phyloP scores from a whole-genome alignment of 495 filamentous ascomycete genomes.

The Rhypophila decipiens region DNA sequence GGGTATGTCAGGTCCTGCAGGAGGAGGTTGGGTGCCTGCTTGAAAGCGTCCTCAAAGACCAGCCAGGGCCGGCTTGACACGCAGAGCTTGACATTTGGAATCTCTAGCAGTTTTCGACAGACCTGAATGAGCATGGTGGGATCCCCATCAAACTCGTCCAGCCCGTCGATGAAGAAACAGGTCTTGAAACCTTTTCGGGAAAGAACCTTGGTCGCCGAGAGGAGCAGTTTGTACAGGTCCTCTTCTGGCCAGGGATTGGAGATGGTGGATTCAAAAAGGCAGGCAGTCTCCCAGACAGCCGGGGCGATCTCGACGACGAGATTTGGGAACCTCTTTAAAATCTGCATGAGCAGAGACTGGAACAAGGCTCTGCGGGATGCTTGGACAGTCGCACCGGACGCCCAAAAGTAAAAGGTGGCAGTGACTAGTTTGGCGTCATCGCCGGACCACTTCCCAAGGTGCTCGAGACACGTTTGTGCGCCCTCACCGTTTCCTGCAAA shows the following conservation, averaged over 20 bases:
- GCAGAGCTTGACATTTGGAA: constrained; percentile 24
- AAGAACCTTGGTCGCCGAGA: not conserved
- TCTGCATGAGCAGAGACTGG: constrained; percentile 10
- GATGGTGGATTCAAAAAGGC: constrained; percentile 3
- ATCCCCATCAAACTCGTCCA: constrained; percentile 31
- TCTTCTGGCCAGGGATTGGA: not conserved
- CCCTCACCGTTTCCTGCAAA: not conserved
- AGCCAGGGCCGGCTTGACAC: constrained; percentile 29
- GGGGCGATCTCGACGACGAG: constrained; percentile 16
- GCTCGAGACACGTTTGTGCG: not conserved
- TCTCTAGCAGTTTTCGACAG: constrained; percentile 5
- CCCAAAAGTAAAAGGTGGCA: constrained; percentile 19
- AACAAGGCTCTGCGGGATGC: constrained; percentile 14
- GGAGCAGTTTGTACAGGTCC: not conserved
- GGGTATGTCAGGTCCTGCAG: constrained; percentile 24
- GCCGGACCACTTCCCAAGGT: constrained; percentile 3
- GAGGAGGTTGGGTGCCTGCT: constrained; percentile 17
- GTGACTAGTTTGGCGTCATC: not conserved
- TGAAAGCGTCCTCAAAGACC: constrained; percentile 20
- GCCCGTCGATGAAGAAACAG: no score
- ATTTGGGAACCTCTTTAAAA: constrained; percentile 6
- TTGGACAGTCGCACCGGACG: constrained; percentile 14
- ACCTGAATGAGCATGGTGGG: constrained; percentile 20
- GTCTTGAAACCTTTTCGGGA: not conserved
- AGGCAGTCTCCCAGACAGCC: constrained; percentile 11